Evolutionary conservation across 2,329 filamentous ascomycete species (phyloP), one percentile per base, ranked within the genome.

Genomic region (Grosmannia penicillata): DNA sequence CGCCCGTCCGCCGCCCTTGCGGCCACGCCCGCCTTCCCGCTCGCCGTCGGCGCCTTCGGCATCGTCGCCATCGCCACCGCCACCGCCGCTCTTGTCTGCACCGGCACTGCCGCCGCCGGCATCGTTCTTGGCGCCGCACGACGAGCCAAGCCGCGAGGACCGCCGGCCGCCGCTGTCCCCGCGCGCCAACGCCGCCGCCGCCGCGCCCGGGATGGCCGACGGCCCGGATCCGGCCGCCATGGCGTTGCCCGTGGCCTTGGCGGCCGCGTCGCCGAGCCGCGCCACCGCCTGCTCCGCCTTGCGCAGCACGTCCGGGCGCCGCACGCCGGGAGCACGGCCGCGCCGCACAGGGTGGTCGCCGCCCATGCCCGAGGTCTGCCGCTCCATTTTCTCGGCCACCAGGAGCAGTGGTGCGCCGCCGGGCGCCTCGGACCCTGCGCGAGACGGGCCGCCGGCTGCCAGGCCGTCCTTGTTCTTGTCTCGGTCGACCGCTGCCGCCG

Each of bases 241-340:
- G 6, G 46, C 42, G n/a, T 58, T 51, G 17, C 8, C 30, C 6
- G 29, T 40, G 6, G 36, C 15, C 43, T 66, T 70, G 8, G 63
- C 58, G 4, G 60, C 55, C 0, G 64, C 62, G 36, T 75, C 71
- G 24, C 65, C 53, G 0, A 63, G 61, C 4, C 66, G 63, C 14
- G 63, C 46, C 4, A 75, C 65, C 5, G 69, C 69, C 44, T 73
- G 67, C 44, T 79, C 75, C 0, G 75, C 74, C 48, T 72, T 73
- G 25, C 72, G 69, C 3, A 78, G 57, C 23, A 79, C 60, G 40
- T 79, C 74, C 0, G 69, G 66, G 22, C 69, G 58, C 15, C 71
- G 56, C 1, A 76, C 64, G 1, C 64, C 68, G 0, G 62, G 10
- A 51, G 61, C 27, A 51, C 61, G 35, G 49, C 55, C 42, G 58